Percentiles rank a stretch among this genome's conserved stretches.
Evolutionary conservation across 1,139 yeast genomes (phyloP).

Genomic region (Magnusiomyces sp.): DNA sequence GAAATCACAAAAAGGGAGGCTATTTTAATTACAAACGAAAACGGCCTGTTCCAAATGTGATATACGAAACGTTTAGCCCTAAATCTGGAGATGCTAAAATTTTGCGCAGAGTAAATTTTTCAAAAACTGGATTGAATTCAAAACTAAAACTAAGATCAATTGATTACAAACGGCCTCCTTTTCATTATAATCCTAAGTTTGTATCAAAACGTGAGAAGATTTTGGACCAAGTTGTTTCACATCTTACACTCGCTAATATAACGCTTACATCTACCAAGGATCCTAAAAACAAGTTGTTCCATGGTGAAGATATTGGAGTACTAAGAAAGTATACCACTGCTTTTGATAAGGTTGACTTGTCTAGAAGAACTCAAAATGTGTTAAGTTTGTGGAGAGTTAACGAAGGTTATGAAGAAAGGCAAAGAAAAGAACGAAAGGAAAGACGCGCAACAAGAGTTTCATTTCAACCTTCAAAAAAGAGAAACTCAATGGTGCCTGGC

Average conservation of each 20-base stretch:
- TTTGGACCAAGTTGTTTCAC: background rate
- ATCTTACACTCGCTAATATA: background rate
- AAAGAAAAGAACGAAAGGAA: too few species aligned
- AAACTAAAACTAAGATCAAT: background rate
- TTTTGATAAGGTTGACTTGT: background rate
- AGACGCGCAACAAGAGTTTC: background rate
- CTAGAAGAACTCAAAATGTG: background rate
- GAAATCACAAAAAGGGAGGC: too few species aligned
- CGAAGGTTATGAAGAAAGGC: too few species aligned
- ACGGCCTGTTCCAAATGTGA: too few species aligned
- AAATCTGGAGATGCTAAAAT: too few species aligned
- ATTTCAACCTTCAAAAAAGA: background rate
- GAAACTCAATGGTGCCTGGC: background rate
- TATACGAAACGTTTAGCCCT: too few species aligned
- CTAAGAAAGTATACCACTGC: background rate
- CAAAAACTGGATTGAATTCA: too few species aligned
- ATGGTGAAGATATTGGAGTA: background rate
- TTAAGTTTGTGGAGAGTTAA: conserved; percentile 3
- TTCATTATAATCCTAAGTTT: background rate
- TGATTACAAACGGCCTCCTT: background rate
- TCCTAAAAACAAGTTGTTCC: background rate
- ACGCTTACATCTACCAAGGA: background rate
- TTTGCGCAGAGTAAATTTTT: too few species aligned
- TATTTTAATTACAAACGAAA: too few species aligned
- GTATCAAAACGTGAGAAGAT: background rate